Evolutionary conservation across 1,139 yeast species (phyloP).

Genomic region (Geotrichum cucujoidarum): DNA sequence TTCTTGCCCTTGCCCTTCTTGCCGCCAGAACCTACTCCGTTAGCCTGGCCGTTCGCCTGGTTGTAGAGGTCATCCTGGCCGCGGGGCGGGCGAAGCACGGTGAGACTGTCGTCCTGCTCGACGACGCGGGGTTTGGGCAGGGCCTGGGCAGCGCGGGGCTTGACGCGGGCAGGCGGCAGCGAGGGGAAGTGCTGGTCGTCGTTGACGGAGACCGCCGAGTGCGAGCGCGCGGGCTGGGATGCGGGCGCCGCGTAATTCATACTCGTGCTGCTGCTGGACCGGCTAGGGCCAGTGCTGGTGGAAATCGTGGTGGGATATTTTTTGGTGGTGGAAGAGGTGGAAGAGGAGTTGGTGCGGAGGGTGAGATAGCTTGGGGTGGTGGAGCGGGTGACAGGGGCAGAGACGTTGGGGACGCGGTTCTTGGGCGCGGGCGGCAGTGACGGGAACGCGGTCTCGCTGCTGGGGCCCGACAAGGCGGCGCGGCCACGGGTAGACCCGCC

Average conservation of each 20-base stretch:
- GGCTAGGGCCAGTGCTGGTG: no score
- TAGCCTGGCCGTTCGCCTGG: background rate
- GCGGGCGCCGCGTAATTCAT: background rate
- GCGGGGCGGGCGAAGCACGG: slow-evolving; percentile 13
- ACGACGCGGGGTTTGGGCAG: slow-evolving; percentile 11
- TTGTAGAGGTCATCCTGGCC: background rate
- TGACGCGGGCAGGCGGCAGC: background rate
- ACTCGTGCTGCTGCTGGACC: background rate
- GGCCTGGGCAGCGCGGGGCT: background rate
- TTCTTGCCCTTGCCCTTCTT: slow-evolving; percentile 25
- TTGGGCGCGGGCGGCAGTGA: slow-evolving; percentile 23
- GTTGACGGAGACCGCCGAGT: background rate
- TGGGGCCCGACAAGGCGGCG: background rate
- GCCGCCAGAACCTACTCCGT: slow-evolving; percentile 9
- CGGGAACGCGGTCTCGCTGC: slow-evolving; percentile 24
- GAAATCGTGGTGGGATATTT: slow-evolving; percentile 5
- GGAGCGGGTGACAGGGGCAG: slow-evolving; percentile 17
- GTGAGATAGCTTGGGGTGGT: slow-evolving; percentile 16
- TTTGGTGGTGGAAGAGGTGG: background rate
- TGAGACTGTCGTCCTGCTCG: slow-evolving; percentile 10
- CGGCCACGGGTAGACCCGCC: background rate
- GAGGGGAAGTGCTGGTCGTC: background rate
- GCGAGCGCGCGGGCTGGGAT: background rate
- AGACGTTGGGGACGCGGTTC: slow-evolving; percentile 9
- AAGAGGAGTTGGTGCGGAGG: slow-evolving; percentile 3